A percentile compares a stretch with the other conserved stretches of the same genome.
Evolutionary conservation across 192 early-diverging fungal genomes (phyloP).

Genomic region (Coemansia sp.): DNA sequence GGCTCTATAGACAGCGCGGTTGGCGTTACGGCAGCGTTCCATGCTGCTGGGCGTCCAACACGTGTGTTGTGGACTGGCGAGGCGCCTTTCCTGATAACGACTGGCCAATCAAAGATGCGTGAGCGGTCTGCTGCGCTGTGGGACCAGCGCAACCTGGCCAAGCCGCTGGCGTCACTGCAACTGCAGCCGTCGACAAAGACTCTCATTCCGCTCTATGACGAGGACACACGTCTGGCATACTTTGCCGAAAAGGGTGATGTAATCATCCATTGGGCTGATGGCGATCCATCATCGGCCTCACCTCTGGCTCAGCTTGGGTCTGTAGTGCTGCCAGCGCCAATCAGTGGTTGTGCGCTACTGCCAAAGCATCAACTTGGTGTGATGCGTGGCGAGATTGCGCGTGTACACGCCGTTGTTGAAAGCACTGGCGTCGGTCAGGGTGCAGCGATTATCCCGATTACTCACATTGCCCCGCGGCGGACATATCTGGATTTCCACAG

Average conservation of each 20-base stretch:
- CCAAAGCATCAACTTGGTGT: conserved; percentile 72
- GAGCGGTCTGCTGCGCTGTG: conserved; percentile 72
- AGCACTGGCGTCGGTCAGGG: conserved; percentile 54
- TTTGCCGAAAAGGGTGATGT: conserved; percentile 70
- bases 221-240: conserved; percentile 77
- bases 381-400: conserved; percentile 68
- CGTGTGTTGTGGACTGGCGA: conserved; percentile 70
- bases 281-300: conserved; percentile 41
- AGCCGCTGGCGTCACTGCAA: conserved; percentile 58
- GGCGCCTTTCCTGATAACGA: conserved; percentile 63
- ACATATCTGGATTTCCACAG: conserved; percentile 78
- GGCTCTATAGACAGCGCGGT: not conserved
- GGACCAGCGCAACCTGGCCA: conserved; percentile 65
- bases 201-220: conserved; percentile 73
- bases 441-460: conserved; percentile 66
- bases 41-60: conserved; percentile 46
- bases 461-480: conserved; percentile 64
- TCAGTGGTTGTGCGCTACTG: conserved; percentile 61
- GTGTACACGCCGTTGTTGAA: conserved; percentile 53
- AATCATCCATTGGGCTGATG: conserved; percentile 66
- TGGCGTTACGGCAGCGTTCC: conserved; percentile 23
- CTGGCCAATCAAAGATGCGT: conserved; percentile 72
- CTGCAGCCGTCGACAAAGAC: conserved; percentile 73
- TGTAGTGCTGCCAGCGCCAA: conserved; percentile 26
- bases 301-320: conserved; percentile 42